Percentiles rank a stretch among this genome's conserved stretches.
These are phyloP conservation scores for Pichia sp. DNA, from an alignment of 1,139 yeast genomes.

Conservation along the genomic window DNA sequence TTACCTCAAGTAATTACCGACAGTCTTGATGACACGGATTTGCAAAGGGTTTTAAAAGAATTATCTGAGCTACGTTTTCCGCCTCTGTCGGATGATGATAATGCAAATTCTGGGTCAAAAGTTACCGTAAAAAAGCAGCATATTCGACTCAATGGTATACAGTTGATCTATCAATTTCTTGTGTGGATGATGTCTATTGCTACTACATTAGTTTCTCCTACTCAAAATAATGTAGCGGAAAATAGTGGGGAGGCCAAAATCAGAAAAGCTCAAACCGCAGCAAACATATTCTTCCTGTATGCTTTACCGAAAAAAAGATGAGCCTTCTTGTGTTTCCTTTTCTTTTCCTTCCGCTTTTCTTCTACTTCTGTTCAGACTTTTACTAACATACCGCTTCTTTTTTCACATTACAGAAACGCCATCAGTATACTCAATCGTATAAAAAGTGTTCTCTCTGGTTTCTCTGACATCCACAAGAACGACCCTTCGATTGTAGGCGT, in stretches of 20 bases:
- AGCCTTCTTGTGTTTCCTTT: conserved; percentile 1
- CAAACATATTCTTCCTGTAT: neutral
- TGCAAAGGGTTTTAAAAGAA: neutral
- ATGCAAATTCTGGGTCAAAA: neutral
- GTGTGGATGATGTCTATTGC: neutral
- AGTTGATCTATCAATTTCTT: neutral
- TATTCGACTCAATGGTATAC: neutral
- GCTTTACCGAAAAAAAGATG: neutral
- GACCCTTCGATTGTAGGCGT: conserved; percentile 8
- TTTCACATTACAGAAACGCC: neutral
- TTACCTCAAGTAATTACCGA: too few relatives aligned
- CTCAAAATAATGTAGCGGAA: neutral
- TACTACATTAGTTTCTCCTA: neutral
- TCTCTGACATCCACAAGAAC: neutral
- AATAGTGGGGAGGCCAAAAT: neutral
- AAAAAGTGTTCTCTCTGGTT: neutral
- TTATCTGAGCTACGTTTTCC: neutral
- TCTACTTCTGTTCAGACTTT: neutral
- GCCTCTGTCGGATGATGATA: neutral
- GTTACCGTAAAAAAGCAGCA: neutral
- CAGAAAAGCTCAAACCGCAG: neutral
- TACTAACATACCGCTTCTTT: conserved; percentile 2
- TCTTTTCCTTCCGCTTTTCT: neutral
- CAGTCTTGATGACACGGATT: too few relatives aligned
- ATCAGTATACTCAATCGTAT: neutral